Base-by-base conservation (phyloP, 192 early-diverging fungal species). In the Entrophospora sp. region DNA sequence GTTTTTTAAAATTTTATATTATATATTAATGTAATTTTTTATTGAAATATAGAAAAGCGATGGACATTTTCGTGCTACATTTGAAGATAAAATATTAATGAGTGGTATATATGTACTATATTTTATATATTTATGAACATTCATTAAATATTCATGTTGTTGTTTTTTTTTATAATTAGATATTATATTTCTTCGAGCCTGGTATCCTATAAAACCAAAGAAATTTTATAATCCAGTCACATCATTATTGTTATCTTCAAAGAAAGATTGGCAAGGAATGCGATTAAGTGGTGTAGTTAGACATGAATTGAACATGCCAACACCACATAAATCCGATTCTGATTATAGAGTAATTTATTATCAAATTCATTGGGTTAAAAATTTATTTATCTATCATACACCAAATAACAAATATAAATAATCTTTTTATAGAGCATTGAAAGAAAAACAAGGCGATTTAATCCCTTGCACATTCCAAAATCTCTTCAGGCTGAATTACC, bases 221-320 rank as follows among this genome's bases (percentile, higher is more conserved):
- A 85, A 89, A 73, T 96, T 88, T 78, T 99, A 96, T 81, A 99
- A 97, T 76, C 97, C 95, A 28, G 94, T 99, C 42, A 94, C 94
- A 10, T 94, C 93, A 43, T 79, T 97, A 31, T 74, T 99, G 34
- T 62, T 92, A 59, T 79, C 79, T 5, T 74, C 78, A 28, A 93
- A 94, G 81, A 73, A 65, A 37, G 81, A 84, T 31, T 94, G 95
- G 87, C 79, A 88, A 32, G 91, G 91, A 38, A 91, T 98, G 91
- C 85, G 94, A 25, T 77, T 90, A 31, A 90, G 86, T 18, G 92
- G 91, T 37, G 82, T 94, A 77, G 81, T 99, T 55, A 83, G 95
- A 24, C 77, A 83, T 12, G 88, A 85, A 5, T 71, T 84, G 37
- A 74, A 75, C 40, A 14, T 92, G 52, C 67, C 74, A 0, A 80